Percentiles rank a stretch among this genome's conserved stretches.
Evolutionary conservation across 2,329 filamentous ascomycete genomes (phyloP).

Genomic region (Epichloe bromicola): DNA sequence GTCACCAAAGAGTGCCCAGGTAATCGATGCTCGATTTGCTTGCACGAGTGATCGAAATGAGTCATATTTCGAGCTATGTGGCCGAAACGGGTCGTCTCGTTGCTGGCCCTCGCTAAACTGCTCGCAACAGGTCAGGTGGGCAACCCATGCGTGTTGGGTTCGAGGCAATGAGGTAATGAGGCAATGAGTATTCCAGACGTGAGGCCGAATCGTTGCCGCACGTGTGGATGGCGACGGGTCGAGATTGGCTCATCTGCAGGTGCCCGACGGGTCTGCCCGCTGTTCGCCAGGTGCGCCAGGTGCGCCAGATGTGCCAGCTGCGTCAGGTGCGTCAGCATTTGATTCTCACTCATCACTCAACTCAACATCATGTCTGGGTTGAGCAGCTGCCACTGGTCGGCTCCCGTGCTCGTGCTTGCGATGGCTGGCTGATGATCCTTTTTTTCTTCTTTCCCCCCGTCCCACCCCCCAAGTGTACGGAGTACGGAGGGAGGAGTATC

Average conservation of each 20-base stretch:
- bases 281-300: not conserved
- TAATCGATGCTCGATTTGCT: no score
- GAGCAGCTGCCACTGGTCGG: no score
- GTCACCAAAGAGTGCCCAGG: no score
- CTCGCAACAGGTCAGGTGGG: not conserved
- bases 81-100: not conserved
- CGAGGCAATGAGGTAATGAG: not conserved
- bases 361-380: no score
- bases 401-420: no score
- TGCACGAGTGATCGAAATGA: no score
- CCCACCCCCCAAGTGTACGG: no score
- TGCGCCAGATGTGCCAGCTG: not conserved
- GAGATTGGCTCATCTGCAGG: conserved; percentile 8
- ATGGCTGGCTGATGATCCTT: no score
- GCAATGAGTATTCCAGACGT: not conserved
- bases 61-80: not conserved
- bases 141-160: no score
- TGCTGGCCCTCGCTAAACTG: not conserved
- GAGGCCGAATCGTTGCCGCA: conserved; percentile 9
- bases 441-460: no score
- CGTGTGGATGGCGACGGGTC: conserved; percentile 7
- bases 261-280: not conserved
- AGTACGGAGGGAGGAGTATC: no score
- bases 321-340: not conserved
- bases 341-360: no score